phyloP scores from a whole-genome alignment of 192 early-diverging fungal species.

The Paraglomus brasilianum region DNA sequence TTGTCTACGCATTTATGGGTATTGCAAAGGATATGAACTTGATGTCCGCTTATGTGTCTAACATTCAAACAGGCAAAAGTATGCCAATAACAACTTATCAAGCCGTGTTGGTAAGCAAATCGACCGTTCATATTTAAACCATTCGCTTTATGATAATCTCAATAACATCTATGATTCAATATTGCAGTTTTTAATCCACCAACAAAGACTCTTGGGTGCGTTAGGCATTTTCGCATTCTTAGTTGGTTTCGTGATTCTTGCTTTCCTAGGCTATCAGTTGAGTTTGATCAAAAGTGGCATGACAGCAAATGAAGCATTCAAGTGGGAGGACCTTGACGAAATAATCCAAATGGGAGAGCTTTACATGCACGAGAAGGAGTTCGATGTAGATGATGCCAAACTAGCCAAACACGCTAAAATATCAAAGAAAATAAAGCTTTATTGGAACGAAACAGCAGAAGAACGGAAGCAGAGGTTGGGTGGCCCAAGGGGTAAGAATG shows the following conservation, averaged over 20 bases:
- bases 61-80: constrained; percentile 26
- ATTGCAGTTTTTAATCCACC: constrained; percentile 48
- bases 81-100: constrained; percentile 35
- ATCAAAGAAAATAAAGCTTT: neutral
- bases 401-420: neutral
- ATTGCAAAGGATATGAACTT: constrained; percentile 38
- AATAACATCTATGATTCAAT: neutral
- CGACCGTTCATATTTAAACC: neutral
- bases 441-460: neutral
- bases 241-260: constrained; percentile 48
- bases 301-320: constrained; percentile 57
- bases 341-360: constrained; percentile 46
- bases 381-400: constrained; percentile 1
- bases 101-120: constrained; percentile 45
- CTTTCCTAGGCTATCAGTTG: constrained; percentile 50
- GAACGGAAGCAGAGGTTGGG: neutral
- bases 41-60: constrained; percentile 26
- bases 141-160: neutral
- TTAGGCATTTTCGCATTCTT: constrained; percentile 49
- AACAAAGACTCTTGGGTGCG: constrained; percentile 49
- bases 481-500: neutral
- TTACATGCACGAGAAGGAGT: constrained; percentile 10
- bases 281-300: constrained; percentile 46
- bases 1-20: constrained; percentile 42
- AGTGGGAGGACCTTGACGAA: constrained; percentile 57